phyloP scores from a whole-genome alignment of 768 basidiomycete genomes.

The Dacryopinax spathularia region DNA sequence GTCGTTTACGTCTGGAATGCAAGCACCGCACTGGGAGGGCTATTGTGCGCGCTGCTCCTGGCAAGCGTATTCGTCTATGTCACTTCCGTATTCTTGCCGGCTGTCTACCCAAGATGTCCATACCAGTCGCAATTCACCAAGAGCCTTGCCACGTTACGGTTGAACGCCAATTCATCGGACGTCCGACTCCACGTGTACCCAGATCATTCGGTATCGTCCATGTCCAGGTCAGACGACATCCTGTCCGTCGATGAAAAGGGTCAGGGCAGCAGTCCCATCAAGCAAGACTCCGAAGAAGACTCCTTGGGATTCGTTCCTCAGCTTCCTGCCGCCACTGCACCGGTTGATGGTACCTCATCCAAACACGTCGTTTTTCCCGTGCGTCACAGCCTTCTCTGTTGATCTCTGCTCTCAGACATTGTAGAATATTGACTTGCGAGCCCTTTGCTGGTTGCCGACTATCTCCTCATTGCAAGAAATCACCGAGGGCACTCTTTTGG shows the following conservation, averaged over 20 bases:
- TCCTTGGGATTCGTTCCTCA: too few species aligned
- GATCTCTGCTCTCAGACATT: not conserved
- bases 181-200: too few species aligned
- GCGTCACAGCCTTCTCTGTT: not conserved
- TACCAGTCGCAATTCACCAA: not conserved
- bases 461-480: not conserved
- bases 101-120: not conserved
- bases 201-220: too few species aligned
- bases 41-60: not conserved
- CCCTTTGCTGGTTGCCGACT: not conserved
- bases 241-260: too few species aligned
- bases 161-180: not conserved
- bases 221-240: too few species aligned
- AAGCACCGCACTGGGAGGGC: not conserved
- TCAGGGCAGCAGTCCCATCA: too few species aligned
- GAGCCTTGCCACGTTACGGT: not conserved
- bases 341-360: too few species aligned
- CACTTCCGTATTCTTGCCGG: not conserved
- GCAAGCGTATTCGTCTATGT: not conserved
- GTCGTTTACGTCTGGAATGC: not conserved
- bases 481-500: not conserved
- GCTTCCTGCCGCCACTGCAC: too few species aligned
- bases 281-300: too few species aligned
- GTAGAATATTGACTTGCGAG: not conserved
- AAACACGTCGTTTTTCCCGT: too few species aligned